Evolutionary conservation across 345 rosid species (phyloP).

Genomic region (Conringia planisiliqua): DNA sequence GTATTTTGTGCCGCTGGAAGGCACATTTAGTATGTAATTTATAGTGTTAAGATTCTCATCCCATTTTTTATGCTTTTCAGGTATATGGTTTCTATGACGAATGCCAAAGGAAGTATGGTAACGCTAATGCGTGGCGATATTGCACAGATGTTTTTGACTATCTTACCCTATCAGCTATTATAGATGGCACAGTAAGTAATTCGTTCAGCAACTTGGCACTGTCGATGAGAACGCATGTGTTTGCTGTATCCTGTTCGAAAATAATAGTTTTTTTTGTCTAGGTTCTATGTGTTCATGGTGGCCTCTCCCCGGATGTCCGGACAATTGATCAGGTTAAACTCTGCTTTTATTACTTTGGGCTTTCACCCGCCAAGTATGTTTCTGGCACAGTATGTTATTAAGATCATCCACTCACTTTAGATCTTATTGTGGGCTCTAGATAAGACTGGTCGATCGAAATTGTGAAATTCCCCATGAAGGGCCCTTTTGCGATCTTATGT

Average conservation of each 20-base stretch:
- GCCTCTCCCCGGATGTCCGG: slow-evolving; percentile 97
- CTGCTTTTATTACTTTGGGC: background rate
- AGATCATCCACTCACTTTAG: slow-evolving; percentile 10
- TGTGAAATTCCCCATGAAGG: slow-evolving; percentile 99
- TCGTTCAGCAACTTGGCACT: background rate
- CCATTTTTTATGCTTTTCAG: slow-evolving; percentile 36
- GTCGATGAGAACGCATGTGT: background rate
- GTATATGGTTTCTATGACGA: slow-evolving; percentile 99
- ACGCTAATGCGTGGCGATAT: slow-evolving; percentile 99
- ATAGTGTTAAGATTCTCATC: background rate
- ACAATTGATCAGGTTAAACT: slow-evolving; percentile 85
- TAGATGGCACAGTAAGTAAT: slow-evolving; percentile 91
- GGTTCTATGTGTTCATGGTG: slow-evolving; percentile 99
- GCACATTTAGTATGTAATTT: background rate
- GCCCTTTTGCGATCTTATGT: slow-evolving; percentile 98
- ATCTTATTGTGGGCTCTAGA: slow-evolving; percentile 45
- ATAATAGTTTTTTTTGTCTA: slow-evolving; percentile 13
- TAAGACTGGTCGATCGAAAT: slow-evolving; percentile 87
- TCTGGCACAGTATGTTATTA: slow-evolving; percentile 11
- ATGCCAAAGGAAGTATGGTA: slow-evolving; percentile 99
- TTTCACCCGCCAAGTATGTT: background rate
- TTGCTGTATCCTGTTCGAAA: slow-evolving; percentile 1
- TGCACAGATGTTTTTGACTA: slow-evolving; percentile 99
- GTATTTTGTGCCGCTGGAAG: background rate
- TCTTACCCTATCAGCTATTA: slow-evolving; percentile 94